Percentiles rank a stretch among this genome's conserved stretches.
Conservation (phyloP, 768 basidiomycete genomes). For the Leccinum broughii region DNA sequence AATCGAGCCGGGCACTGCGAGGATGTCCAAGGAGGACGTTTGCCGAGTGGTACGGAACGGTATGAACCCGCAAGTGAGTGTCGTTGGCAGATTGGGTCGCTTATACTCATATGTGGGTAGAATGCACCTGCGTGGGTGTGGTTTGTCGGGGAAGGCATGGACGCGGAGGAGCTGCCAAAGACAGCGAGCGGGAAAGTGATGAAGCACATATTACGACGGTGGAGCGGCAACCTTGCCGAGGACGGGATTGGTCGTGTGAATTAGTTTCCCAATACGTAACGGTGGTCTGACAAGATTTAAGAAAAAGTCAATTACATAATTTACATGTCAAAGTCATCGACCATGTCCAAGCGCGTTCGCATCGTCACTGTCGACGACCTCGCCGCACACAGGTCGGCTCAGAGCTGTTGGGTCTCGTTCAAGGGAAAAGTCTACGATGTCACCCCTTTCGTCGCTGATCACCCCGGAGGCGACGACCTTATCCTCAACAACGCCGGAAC, state of each 20-base stretch:
- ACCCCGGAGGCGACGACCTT: slow-evolving; percentile 94
- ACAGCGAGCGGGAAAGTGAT: slow-evolving; percentile 87
- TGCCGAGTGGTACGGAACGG: slow-evolving; percentile 49
- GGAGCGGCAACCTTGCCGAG: slow-evolving; percentile 59
- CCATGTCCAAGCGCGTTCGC: slow-evolving; percentile 68
- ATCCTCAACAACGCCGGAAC: slow-evolving; percentile 81
- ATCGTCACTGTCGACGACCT: slow-evolving; percentile 81
- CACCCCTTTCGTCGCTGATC: slow-evolving; percentile 78
- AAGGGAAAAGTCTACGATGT: slow-evolving; percentile 89
- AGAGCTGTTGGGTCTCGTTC: slow-evolving; percentile 82
- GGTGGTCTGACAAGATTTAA: slow-evolving; percentile 5
- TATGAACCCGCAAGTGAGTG: slow-evolving; percentile 78
- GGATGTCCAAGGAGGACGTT: slow-evolving; percentile 51
- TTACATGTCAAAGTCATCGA: neutral
- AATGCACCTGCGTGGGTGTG: slow-evolving; percentile 83
- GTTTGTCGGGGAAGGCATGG: slow-evolving; percentile 72
- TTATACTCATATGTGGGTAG: slow-evolving; percentile 36
- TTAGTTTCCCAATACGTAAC: neutral
- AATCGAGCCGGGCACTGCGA: slow-evolving; percentile 36
- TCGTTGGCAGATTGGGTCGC: neutral
- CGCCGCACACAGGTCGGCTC: slow-evolving; percentile 52
- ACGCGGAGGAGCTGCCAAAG: slow-evolving; percentile 64
- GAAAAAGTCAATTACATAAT: neutral
- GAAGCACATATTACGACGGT: slow-evolving; percentile 74
- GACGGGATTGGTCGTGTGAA: slow-evolving; percentile 43